A percentile compares a stretch with the other conserved stretches of the same genome.
These are phyloP conservation scores for Puya raimondii DNA, from an alignment of 176 grass and related monocot species.

Conservation along the genomic window DNA sequence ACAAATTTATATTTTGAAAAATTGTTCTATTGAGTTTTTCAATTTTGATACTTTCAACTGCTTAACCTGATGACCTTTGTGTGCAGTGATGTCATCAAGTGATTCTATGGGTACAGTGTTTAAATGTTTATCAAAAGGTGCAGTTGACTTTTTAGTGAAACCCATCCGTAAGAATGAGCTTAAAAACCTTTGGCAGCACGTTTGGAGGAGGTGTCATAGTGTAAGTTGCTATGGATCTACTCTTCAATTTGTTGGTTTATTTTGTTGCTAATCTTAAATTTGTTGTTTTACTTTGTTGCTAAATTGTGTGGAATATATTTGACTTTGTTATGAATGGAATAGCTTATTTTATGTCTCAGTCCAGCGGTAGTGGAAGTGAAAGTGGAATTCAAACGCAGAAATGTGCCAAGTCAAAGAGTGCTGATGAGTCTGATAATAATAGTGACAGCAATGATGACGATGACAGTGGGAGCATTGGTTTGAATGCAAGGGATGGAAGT, in stretches of 20 bases:
- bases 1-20: neutral
- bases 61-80: neutral
- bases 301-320: too few relatives aligned
- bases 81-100: conserved; percentile 90
- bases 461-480: conserved; percentile 28
- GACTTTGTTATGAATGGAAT: too few relatives aligned
- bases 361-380: conserved; percentile 80
- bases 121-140: conserved; percentile 91
- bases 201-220: conserved; percentile 73
- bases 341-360: conserved; percentile 36
- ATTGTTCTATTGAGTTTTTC: neutral
- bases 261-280: too few relatives aligned
- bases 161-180: conserved; percentile 89
- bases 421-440: conserved; percentile 45
- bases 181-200: conserved; percentile 95
- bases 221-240: conserved; percentile 43
- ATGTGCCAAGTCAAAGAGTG: conserved; percentile 45
- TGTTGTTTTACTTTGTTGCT: conserved; percentile 8
- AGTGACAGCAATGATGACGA: conserved; percentile 37
- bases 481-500: conserved; percentile 71
- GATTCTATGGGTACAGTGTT: conserved; percentile 93
- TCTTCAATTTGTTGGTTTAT: neutral
- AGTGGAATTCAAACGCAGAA: conserved; percentile 81
- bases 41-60: conserved; percentile 9
- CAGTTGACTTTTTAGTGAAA: conserved; percentile 90